Percentiles rank a stretch among this genome's conserved stretches.
Evolutionary conservation across 176 grass and related monocot species (phyloP).

Genomic region (Oryza longistaminata): DNA sequence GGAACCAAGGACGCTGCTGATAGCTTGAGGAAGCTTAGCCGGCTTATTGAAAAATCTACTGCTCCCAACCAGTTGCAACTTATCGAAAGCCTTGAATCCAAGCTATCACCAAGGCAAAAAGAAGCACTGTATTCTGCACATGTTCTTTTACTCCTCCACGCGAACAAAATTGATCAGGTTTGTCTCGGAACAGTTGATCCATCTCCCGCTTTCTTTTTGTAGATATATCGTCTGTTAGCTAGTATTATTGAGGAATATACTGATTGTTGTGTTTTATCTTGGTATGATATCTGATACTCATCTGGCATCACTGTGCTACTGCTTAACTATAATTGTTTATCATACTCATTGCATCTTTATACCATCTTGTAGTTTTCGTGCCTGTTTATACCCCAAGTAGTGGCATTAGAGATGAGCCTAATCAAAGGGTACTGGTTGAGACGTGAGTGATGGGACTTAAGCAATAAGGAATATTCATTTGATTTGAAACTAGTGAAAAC

Average conservation of each 20-base stretch:
- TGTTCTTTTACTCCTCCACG: slow-evolving; percentile 82
- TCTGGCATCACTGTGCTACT: neutral
- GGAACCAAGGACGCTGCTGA: slow-evolving; percentile 78
- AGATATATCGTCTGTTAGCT: neutral
- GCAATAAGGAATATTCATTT: neutral
- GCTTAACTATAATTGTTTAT: neutral
- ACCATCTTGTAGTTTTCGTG: neutral
- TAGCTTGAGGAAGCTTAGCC: slow-evolving; percentile 75
- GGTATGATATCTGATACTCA: neutral
- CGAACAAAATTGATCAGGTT: slow-evolving; percentile 89
- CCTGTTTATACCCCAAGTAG: neutral
- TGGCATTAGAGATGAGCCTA: neutral
- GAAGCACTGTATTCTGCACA: slow-evolving; percentile 73
- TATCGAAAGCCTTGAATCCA: slow-evolving; percentile 69
- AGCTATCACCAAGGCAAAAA: slow-evolving; percentile 69
- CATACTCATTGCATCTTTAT: slow-evolving; percentile 7
- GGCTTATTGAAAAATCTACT: slow-evolving; percentile 66
- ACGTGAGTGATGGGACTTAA: neutral
- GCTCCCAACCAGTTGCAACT: slow-evolving; percentile 65
- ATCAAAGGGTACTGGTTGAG: neutral
- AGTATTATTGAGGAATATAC: neutral
- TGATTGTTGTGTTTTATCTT: slow-evolving; percentile 1
- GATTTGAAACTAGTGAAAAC: neutral
- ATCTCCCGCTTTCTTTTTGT: slow-evolving; percentile 16
- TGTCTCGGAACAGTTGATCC: neutral